phyloP scores from a whole-genome alignment of 2,329 filamentous ascomycete species.

The Dendryphion nanum region DNA sequence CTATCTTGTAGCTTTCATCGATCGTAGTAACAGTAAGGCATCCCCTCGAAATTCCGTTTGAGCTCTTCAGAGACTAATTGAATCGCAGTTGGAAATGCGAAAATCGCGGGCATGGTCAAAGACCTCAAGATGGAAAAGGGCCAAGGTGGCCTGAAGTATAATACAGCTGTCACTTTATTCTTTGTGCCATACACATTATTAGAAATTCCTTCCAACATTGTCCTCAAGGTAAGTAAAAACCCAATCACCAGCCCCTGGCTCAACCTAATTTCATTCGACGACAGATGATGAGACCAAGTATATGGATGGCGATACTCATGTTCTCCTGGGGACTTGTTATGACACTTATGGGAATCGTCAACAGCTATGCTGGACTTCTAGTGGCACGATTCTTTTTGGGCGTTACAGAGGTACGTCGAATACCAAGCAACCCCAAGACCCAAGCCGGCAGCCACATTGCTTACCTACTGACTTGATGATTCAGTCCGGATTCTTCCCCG shows the following conservation, averaged over 20 bases:
- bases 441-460: background rate
- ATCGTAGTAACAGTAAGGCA: constrained; percentile 9
- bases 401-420: constrained; percentile 33
- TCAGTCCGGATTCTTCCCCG: constrained; percentile 60
- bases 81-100: constrained; percentile 38
- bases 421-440: background rate
- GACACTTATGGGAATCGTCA: constrained; percentile 49
- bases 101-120: constrained; percentile 39
- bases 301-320: constrained; percentile 42
- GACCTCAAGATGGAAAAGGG: constrained; percentile 35
- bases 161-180: constrained; percentile 40
- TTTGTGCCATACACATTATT: constrained; percentile 41
- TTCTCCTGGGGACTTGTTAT: constrained; percentile 42
- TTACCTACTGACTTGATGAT: constrained; percentile 8
- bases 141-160: constrained; percentile 35
- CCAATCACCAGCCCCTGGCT: too few relatives aligned
- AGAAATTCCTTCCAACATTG: constrained; percentile 39
- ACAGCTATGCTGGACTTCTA: constrained; percentile 49
- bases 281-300: constrained; percentile 39
- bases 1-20: constrained; percentile 11
- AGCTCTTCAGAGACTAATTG: background rate
- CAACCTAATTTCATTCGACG: too few relatives aligned
- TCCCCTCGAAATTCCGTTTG: too few relatives aligned
- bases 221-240: too few relatives aligned
- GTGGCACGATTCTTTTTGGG: constrained; percentile 46